Conservation (phyloP, 345 rosid species). For the Camelina neglecta region DNA sequence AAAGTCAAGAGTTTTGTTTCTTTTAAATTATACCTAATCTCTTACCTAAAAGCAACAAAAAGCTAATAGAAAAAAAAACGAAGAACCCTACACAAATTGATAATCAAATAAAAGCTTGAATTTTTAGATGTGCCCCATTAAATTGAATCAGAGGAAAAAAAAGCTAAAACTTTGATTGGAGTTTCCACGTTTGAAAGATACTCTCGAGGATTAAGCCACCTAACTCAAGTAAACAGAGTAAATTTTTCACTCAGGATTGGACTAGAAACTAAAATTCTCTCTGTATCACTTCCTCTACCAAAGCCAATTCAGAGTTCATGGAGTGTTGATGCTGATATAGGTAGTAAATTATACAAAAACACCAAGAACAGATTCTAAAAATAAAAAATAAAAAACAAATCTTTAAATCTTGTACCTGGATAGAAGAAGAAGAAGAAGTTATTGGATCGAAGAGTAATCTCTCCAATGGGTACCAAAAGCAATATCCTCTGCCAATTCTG, state of each 20-base stretch:
- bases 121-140: conserved; percentile 36
- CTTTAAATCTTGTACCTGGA: background rate
- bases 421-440: background rate
- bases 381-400: background rate
- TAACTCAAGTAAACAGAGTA: background rate
- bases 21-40: conserved; percentile 32
- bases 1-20: conserved; percentile 29
- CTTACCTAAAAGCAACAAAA: conserved; percentile 40
- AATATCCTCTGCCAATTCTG: conserved; percentile 8
- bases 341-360: background rate
- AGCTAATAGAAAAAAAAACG: background rate
- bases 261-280: conserved; percentile 25
- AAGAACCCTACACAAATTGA: conserved; percentile 44
- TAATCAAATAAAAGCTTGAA: conserved; percentile 38
- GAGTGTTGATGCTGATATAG: background rate
- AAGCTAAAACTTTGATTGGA: background rate
- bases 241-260: conserved; percentile 15
- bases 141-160: conserved; percentile 21
- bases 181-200: background rate
- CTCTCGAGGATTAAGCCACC: background rate
- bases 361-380: background rate
- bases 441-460: background rate
- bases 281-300: background rate
- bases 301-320: conserved; percentile 20
- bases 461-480: background rate